Evolutionary conservation across 1,284 basidiomycete genomes (phyloP), one percentile per base, ranked within the genome.

Genomic region (Phellopilus nigrolimitatus): DNA sequence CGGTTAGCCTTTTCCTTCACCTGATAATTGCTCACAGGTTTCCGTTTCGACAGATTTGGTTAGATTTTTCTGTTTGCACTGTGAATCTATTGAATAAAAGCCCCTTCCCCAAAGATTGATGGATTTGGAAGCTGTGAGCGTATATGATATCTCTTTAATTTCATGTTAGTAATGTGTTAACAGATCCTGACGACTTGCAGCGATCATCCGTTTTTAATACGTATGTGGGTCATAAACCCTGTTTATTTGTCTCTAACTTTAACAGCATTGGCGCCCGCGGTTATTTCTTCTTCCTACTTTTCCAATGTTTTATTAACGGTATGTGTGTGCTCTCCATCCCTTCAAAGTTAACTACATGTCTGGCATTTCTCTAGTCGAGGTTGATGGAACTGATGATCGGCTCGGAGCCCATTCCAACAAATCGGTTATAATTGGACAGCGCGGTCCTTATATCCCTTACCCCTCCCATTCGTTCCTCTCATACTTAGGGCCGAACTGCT

Each of bases 241-340:
- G 25, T n/a, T 12, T 9, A 10, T 37, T 34, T 27, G 47, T 6
- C 39, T 57, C 53, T 27, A 42, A 31, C 22, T 2, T 45, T 37
- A 48, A 13, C 49, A 90, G 87, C 4, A 84, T 90, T 50, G 93
- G 92, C 15, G 70, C 81, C 2, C 73, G 89, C 59, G 90, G 86
- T 15, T 95, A 93, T 68, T 95, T 95, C 66, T 94, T 88, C 73
- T 97, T 83, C 70, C 72, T 95, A 15, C 71, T 97, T 0, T 97
- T 97, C 73, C 94, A 97, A 62, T 88, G 91, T 57, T 95, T 95
- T 67, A 81, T 90, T 58, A 84, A 86, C 56, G 76, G 88, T 87
- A 60, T 59, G 78, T 60, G 24, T 9, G 33, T 49, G n/a, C 36
- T 27, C 19, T 44, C 24, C 47, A 38, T 41, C 31, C n/a, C n/a